A percentile compares a stretch with the other conserved stretches of the same genome.
Conservation (phyloP, 768 basidiomycete genomes). For the Tulasnella sp. region DNA sequence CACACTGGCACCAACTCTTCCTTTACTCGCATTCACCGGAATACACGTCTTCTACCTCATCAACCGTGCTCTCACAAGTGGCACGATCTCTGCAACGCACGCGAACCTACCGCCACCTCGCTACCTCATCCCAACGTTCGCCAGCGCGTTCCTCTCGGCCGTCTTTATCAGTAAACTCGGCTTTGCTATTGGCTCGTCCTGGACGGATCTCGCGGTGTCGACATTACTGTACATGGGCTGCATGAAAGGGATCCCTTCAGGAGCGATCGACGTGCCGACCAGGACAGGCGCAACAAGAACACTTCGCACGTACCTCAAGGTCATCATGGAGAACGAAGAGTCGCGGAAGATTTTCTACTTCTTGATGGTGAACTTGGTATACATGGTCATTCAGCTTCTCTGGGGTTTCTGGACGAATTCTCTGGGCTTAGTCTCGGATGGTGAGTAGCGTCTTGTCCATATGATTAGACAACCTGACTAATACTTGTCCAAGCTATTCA, state of each 20-base stretch:
- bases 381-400: slow-evolving; percentile 95
- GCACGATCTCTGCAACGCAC: background rate
- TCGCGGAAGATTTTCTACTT: slow-evolving; percentile 97
- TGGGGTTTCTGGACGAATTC: slow-evolving; percentile 98
- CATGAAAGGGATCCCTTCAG: background rate
- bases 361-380: slow-evolving; percentile 83
- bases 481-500: slow-evolving; percentile 65
- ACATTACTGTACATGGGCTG: slow-evolving; percentile 51
- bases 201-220: slow-evolving; percentile 49
- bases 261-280: slow-evolving; percentile 8
- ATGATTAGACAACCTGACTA: background rate
- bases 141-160: background rate
- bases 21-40: slow-evolving; percentile 28
- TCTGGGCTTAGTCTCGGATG: slow-evolving; percentile 91
- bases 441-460: slow-evolving; percentile 34
- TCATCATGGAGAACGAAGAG: slow-evolving; percentile 82
- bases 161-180: slow-evolving; percentile 40
- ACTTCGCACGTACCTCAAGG: slow-evolving; percentile 56
- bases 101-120: background rate
- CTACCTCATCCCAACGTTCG: background rate
- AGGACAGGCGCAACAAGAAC: slow-evolving; percentile 21
- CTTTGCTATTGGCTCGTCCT: slow-evolving; percentile 33
- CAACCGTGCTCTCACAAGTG: background rate
- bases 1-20: background rate
- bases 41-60: slow-evolving; percentile 42